These are phyloP conservation scores for Aspergillus sclerotioniger DNA, from an alignment of 495 filamentous ascomycete species.

Conservation along the genomic window DNA sequence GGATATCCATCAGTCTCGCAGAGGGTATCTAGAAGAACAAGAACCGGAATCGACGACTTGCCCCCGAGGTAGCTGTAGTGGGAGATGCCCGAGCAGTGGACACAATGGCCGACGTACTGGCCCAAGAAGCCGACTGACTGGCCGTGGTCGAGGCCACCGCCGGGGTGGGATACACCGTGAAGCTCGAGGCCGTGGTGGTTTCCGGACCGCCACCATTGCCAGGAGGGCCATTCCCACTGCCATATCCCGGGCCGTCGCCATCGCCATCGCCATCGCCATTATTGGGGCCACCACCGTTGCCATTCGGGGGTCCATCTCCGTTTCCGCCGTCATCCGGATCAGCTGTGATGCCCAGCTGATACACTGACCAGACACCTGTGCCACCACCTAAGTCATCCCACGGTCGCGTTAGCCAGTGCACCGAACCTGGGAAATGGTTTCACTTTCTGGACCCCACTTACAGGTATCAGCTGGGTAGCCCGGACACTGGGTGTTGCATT, in stretches of 20 bases:
- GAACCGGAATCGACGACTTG: slow-evolving; percentile 12
- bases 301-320: neutral
- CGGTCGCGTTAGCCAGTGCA: neutral
- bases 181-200: neutral
- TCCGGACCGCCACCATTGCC: neutral
- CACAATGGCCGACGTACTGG: neutral
- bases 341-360: neutral
- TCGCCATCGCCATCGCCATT: neutral
- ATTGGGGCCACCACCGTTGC: neutral
- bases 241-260: neutral
- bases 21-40: neutral
- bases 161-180: neutral
- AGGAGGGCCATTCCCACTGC: neutral
- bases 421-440: no score
- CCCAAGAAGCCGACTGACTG: neutral
- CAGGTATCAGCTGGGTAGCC: slow-evolving; percentile 4
- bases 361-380: slow-evolving; percentile 2
- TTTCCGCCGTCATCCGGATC: neutral
- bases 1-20: no score
- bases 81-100: neutral
- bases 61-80: slow-evolving; percentile 4
- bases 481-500: slow-evolving; percentile 3
- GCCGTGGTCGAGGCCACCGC: neutral
- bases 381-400: slow-evolving; percentile 1
- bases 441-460: no score